A percentile compares a stretch with the other conserved stretches of the same genome.
These are phyloP conservation scores for Neospora caninum DNA, from an alignment of 169 alveolate genomes.

Conservation along the genomic window DNA sequence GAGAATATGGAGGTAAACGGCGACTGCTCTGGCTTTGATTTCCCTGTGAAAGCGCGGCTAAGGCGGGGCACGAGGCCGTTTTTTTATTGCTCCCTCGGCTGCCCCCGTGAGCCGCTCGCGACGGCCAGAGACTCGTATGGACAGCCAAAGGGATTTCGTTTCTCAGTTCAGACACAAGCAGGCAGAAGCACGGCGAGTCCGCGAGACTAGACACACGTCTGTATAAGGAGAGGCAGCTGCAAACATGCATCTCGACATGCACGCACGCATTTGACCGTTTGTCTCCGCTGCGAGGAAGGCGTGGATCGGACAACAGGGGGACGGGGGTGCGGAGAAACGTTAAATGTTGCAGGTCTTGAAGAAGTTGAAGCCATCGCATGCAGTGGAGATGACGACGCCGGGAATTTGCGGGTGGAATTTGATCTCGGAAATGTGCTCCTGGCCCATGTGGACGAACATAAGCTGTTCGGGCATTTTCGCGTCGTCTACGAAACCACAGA, in stretches of 20 bases:
- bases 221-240: too few relatives aligned
- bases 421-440: slow-evolving; percentile 54
- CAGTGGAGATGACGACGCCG: slow-evolving; percentile 62
- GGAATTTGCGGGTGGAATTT: slow-evolving; percentile 61
- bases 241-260: background rate
- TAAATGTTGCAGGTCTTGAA: slow-evolving; percentile 67
- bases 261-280: background rate
- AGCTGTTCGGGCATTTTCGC: slow-evolving; percentile 61
- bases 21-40: too few relatives aligned
- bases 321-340: background rate
- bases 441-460: slow-evolving; percentile 68
- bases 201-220: too few relatives aligned
- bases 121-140: too few relatives aligned
- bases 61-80: too few relatives aligned
- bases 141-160: too few relatives aligned
- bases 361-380: slow-evolving; percentile 68
- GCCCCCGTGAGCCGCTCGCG: too few relatives aligned
- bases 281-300: background rate
- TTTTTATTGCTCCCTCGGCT: too few relatives aligned
- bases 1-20: too few relatives aligned
- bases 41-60: too few relatives aligned
- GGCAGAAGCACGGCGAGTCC: too few relatives aligned
- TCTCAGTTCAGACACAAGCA: too few relatives aligned
- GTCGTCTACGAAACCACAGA: background rate
- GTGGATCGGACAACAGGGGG: background rate